Evolutionary conservation across 768 basidiomycete species (phyloP), one percentile per base, ranked within the genome.

Genomic region (Crepidotus variabilis): DNA sequence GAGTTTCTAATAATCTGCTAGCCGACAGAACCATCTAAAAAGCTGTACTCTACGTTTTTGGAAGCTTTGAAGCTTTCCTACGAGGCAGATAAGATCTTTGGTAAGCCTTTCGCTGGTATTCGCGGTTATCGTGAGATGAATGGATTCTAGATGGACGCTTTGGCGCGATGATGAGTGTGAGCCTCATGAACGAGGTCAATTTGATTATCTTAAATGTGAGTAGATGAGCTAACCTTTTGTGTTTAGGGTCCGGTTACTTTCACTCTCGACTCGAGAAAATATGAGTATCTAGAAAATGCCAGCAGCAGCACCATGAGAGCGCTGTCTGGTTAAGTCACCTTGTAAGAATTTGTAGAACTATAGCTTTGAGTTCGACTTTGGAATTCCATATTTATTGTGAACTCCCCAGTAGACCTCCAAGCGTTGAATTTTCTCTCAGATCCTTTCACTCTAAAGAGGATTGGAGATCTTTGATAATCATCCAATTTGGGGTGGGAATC

Each of bases 111-210:
- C 52, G 34, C 6, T 39, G 39, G 39, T 11, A 57, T 43, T 28
- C 28, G 28, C 28, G 28, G 28, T 28, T 28, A 8, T 3, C 50
- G 57, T 36, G 61, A 53, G 51, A 3, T 28, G 47, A 51, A 50
- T 36, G 33, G 4, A 28, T 28, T 28, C 21, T 56, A 95, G 94
- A 98, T 69, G 94, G 94, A n/a, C 79, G 76, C 61, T 97, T 98
- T 67, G 94, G 94, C 32, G 94, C 94, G 4, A 96, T 96, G 94
- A 98, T 98, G 94, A 82, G 86, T 56, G 92, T 98, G 52, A 83
- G 77, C 59, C 71, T 96, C 55, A 87, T 81, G 20, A 98, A 98
- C 67, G 94, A 98, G 75, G 93, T 91, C 69, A 39, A 76, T 23
- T 11, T 43, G 10, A 7, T 23, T 57, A 9, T 24, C 14, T 33